A percentile compares a stretch with the other conserved stretches of the same genome.
Evolutionary conservation across 2,329 filamentous ascomycete species (phyloP).

Genomic region (Fusarium mexicanum): DNA sequence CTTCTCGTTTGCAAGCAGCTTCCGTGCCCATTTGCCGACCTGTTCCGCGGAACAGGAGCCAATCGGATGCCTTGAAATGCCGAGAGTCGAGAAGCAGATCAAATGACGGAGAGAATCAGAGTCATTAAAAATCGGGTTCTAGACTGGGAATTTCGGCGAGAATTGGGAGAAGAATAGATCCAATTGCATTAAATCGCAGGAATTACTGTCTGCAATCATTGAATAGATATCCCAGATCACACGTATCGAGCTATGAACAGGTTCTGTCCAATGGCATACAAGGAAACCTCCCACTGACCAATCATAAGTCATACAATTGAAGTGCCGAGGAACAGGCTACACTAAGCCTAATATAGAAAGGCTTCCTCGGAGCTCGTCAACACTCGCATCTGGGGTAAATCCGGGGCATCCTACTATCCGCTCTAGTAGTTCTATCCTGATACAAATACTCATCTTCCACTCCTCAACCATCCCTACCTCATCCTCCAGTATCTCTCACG

Average conservation of each 20-base stretch:
- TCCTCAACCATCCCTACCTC: background rate
- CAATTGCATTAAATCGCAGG: rapidly evolving
- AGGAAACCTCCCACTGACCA: rapidly evolving
- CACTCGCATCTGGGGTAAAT: conserved; percentile 8
- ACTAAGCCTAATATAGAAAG: background rate
- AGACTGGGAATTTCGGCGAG: no score
- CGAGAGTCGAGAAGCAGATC: background rate
- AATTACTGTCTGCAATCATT: rapidly evolving
- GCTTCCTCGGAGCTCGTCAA: conserved; percentile 13
- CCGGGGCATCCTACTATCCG: background rate
- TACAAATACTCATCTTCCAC: conserved; percentile 7
- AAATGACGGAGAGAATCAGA: background rate
- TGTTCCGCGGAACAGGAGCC: conserved; percentile 15
- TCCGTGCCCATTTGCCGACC: background rate
- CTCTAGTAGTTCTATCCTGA: background rate
- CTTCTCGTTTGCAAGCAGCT: no score
- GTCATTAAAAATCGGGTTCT: no score
- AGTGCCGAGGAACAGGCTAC: background rate
- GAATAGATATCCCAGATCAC: background rate
- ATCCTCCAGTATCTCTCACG: background rate
- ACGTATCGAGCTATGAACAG: background rate
- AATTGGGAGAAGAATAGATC: no score
- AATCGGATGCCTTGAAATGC: conserved; percentile 3
- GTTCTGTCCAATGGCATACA: background rate
- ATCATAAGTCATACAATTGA: background rate